Base-by-base conservation (phyloP, 2,329 filamentous ascomycete species). In the Capronia americana region DNA sequence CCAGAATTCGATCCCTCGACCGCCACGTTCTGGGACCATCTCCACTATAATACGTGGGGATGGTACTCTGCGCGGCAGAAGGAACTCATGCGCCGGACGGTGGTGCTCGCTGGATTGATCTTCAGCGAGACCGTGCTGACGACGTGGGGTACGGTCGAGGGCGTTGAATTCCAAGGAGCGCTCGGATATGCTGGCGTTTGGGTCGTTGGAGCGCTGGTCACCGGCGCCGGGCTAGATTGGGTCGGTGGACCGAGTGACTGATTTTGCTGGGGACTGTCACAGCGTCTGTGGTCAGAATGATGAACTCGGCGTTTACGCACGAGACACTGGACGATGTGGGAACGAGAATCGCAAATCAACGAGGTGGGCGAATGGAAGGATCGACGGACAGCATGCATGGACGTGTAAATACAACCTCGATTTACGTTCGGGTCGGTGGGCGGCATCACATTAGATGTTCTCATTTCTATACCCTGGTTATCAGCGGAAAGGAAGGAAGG, bases 181-280 rank as follows among this genome's bases (percentile, higher is more conserved):
- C 79, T 83, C 2, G 86, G 85, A 0, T 98, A 93, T 83, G 88
- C 91, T 1, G 81, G 82, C 24, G 82, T 94, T 41, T 97, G 92
- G 92, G 86, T 86, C n/a, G 73, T 84, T 24, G 90, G 90, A 6
- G 85, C 87, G 3, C 75, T 85, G 12, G 74, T 89, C 61, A 85
- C 87, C 2, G 90, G 90, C 78, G 83, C 71, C 75, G 86, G 75
- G 77, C 85, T 76, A 81, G 78, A 76, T 11, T 85, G 82, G 81
- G 79, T 85, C 14, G 83, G 80, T 12, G 78, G 83, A 28, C 71
- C 72, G 12, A 73, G 70, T 60, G 70, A 72, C 57, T 72, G 60
- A 71, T 48, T 50, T 34, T 4, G 20, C 20, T 26, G 8, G 6
- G 48, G 20, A 7, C 10, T 44, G 38, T n/a, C 38, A n/a, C 38